These are phyloP conservation scores for Agrocybe chaxingu DNA, from an alignment of 768 basidiomycete genomes.

Conservation along the genomic window DNA sequence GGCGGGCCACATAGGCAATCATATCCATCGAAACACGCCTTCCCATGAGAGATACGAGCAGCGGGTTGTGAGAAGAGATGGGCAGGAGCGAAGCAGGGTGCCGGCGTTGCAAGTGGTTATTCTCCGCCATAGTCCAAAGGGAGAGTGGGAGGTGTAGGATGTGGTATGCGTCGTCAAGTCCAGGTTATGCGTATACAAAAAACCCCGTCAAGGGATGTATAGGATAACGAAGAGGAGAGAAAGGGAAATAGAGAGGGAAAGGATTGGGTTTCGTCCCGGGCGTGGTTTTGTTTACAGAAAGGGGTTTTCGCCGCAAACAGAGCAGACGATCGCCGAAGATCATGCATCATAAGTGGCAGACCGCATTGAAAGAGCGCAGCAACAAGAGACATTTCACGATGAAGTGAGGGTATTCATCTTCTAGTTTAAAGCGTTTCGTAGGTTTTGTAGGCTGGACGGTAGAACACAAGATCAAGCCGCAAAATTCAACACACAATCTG, in stretches of 20 bases:
- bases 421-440: too few species aligned
- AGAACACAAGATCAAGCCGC: too few species aligned
- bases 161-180: constrained; percentile 16
- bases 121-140: constrained; percentile 25
- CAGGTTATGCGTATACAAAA: constrained; percentile 21
- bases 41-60: constrained; percentile 75
- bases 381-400: too few species aligned
- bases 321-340: not conserved
- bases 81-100: constrained; percentile 86
- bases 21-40: constrained; percentile 80
- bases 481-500: too few species aligned
- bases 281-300: constrained; percentile 26
- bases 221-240: constrained; percentile 23
- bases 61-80: constrained; percentile 71
- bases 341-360: too few species aligned
- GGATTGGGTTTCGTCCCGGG: constrained; percentile 9
- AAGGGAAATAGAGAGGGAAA: constrained; percentile 15
- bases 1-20: constrained; percentile 80
- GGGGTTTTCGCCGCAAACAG: constrained; percentile 15
- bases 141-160: constrained; percentile 29
- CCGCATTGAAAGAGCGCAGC: too few species aligned
- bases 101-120: constrained; percentile 25
- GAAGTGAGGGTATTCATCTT: too few species aligned
- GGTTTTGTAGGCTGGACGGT: too few species aligned
- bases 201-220: constrained; percentile 41